phyloP scores from a whole-genome alignment of 306 rosid species.

The Cucumis melo region DNA sequence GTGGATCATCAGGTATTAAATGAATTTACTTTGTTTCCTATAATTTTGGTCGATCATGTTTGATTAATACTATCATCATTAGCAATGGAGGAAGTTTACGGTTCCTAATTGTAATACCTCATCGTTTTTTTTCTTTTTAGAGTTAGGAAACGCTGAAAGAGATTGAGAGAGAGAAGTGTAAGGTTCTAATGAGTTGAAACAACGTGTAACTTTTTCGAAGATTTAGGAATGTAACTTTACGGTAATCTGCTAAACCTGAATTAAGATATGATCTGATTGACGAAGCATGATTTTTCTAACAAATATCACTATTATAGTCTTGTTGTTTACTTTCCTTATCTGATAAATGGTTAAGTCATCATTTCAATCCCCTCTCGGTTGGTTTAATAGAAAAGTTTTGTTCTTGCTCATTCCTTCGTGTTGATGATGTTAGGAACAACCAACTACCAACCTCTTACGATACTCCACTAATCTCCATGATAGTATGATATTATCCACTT shows the following conservation, averaged over 20 bases:
- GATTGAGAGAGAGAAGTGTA: neutral
- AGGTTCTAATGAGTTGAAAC: neutral
- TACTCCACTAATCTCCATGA: no score
- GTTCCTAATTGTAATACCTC: neutral
- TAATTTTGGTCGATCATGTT: neutral
- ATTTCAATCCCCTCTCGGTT: neutral
- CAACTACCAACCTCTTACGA: no score
- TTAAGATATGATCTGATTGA: neutral
- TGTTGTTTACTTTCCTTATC: neutral
- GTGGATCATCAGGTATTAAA: neutral
- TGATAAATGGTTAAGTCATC: neutral
- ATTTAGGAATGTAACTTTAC: neutral
- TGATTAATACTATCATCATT: neutral
- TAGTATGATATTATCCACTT: no score
- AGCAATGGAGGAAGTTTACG: neutral
- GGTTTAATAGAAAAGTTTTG: neutral
- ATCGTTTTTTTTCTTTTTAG: neutral
- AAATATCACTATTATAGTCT: neutral
- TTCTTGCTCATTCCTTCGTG: neutral
- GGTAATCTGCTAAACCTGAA: neutral
- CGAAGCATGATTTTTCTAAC: neutral
- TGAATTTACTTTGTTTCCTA: neutral
- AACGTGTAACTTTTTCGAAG: neutral
- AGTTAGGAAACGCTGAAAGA: neutral
- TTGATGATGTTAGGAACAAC: neutral